phyloP scores from a whole-genome alignment of 441 rosid species.

The Biscutella laevigata region DNA sequence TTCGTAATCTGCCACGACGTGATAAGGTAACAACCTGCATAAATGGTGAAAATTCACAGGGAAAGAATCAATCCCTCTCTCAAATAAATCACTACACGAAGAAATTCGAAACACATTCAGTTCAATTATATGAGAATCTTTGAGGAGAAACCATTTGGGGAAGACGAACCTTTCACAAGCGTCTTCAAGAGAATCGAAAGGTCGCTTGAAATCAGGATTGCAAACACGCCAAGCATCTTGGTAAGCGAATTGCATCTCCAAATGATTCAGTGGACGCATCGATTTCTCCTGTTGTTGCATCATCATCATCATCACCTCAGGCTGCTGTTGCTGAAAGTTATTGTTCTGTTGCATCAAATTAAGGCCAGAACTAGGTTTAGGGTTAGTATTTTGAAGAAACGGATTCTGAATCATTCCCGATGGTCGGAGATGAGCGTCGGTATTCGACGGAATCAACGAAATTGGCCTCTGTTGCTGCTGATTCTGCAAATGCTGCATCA shows the following conservation, averaged over 20 bases:
- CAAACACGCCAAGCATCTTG: constrained; percentile 96
- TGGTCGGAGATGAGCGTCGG: constrained; percentile 61
- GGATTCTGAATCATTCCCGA: constrained; percentile 42
- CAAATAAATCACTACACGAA: background rate
- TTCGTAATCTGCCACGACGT: constrained; percentile 86
- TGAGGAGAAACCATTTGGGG: background rate
- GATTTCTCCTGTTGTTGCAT: constrained; percentile 46
- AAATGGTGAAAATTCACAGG: no score
- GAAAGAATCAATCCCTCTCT: no score
- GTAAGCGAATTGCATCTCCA: constrained; percentile 82
- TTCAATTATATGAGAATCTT: background rate
- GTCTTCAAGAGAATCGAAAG: constrained; percentile 77
- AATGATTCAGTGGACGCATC: constrained; percentile 58
- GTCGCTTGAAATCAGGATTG: constrained; percentile 79
- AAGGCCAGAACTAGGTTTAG: no score
- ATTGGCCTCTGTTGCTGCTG: constrained; percentile 66
- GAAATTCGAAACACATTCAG: background rate
- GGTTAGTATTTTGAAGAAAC: constrained; percentile 29
- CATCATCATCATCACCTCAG: constrained; percentile 22
- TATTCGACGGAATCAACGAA: constrained; percentile 68
- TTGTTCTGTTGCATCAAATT: constrained; percentile 26
- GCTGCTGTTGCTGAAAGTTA: constrained; percentile 35
- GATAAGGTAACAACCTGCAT: constrained; percentile 85
- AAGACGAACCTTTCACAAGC: constrained; percentile 79
- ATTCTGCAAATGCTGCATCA: constrained; percentile 43